Evolutionary conservation across 495 filamentous ascomycete species (phyloP).

Genomic region (Bryoglossum gracile): DNA sequence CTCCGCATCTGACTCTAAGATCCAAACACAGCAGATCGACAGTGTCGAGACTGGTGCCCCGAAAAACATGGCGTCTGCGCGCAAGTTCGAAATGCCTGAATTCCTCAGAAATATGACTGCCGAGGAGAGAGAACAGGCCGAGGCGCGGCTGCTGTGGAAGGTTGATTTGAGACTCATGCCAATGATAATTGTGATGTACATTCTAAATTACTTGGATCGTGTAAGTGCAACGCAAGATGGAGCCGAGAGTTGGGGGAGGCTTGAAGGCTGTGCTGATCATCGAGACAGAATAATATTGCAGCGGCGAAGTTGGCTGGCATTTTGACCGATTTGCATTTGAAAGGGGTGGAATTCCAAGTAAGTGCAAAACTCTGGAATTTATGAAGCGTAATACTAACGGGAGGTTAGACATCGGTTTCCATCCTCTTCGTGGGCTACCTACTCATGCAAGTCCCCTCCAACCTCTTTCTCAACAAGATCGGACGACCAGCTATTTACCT

Average conservation of each 20-base stretch:
- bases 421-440: conserved; percentile 35
- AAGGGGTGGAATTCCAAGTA: conserved; percentile 42
- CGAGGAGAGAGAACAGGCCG: conserved; percentile 41
- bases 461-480: conserved; percentile 51
- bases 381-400: no score
- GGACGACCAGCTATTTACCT: conserved; percentile 58
- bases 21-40: conserved; percentile 14
- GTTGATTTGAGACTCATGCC: conserved; percentile 59
- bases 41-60: not conserved
- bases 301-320: conserved; percentile 44
- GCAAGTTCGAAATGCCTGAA: conserved; percentile 37
- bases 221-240: conserved; percentile 29
- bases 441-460: conserved; percentile 44
- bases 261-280: not conserved
- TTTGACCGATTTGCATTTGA: conserved; percentile 38
- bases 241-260: no score
- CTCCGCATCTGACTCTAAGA: conserved; percentile 13
- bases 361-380: no score
- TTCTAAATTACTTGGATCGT: conserved; percentile 76
- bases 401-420: conserved; percentile 30
- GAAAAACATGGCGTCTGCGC: not conserved
- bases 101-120: conserved; percentile 42
- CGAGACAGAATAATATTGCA: conserved; percentile 40
- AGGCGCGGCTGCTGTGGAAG: conserved; percentile 50
- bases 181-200: conserved; percentile 64